phyloP scores from a whole-genome alignment of 208 protist genomes.

The Tritrichomonas foetus region DNA sequence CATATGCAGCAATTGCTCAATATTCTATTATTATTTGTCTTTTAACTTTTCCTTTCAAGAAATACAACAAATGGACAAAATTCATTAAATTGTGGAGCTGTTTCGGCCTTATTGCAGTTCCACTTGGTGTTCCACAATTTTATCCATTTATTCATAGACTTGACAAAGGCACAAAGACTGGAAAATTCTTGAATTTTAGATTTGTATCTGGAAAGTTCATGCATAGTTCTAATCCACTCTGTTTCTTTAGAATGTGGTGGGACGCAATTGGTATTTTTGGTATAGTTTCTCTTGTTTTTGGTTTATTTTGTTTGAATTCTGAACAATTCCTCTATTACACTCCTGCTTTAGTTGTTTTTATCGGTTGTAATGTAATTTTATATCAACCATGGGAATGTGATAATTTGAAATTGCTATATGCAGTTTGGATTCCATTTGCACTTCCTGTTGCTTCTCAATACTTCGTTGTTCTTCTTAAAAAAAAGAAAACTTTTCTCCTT shows the following conservation, averaged over 20 bases:
- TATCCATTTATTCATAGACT: not conserved
- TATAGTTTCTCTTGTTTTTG: not conserved
- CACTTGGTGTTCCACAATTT: not conserved
- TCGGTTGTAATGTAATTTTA: not conserved
- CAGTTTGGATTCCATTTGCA: not conserved
- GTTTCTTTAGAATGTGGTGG: not conserved
- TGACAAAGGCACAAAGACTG: not conserved
- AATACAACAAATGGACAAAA: not conserved
- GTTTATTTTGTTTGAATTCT: not conserved
- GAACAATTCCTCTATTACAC: not conserved
- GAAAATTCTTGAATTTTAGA: no score
- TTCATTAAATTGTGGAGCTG: not conserved
- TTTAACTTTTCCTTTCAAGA: not conserved
- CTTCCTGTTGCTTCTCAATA: not conserved
- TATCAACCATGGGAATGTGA: not conserved
- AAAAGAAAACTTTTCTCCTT: not conserved
- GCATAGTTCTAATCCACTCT: no score
- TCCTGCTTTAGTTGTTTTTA: not conserved
- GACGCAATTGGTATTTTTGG: not conserved
- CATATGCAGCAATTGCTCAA: not conserved
- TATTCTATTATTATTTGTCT: not conserved
- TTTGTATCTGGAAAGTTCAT: no score
- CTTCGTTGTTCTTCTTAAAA: not conserved
- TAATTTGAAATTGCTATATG: not conserved
- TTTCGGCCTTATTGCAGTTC: not conserved